Percentiles rank a stretch among this genome's conserved stretches.
Conservation (phyloP, 139 green algal genomes). For the Chlamydomonas schloesseri region DNA sequence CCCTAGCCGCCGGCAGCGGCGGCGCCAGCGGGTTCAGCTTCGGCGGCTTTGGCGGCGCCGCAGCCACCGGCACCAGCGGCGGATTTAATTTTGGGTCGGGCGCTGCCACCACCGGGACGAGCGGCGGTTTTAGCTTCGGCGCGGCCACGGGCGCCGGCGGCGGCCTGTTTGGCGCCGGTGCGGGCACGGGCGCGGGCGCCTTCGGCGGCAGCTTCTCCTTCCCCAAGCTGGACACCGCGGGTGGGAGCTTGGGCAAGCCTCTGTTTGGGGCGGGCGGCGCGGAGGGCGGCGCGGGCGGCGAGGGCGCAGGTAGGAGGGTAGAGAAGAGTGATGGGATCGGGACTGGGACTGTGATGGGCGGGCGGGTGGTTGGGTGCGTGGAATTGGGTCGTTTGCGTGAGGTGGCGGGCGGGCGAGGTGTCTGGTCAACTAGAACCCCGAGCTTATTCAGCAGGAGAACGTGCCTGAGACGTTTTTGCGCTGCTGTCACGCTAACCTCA, state of each 20-base stretch:
- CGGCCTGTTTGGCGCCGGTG: neutral
- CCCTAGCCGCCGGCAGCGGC: neutral
- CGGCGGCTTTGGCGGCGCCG: neutral
- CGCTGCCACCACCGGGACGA: neutral
- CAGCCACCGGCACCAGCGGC: neutral
- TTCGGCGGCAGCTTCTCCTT: constrained; percentile 25
- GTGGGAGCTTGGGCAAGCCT: neutral
- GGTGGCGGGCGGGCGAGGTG: too few species aligned
- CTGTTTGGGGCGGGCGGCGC: constrained; percentile 6
- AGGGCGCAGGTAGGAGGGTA: neutral
- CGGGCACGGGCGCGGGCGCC: neutral
- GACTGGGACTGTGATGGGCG: too few species aligned
- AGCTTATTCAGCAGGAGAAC: too few species aligned
- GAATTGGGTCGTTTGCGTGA: too few species aligned
- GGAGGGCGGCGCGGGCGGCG: neutral
- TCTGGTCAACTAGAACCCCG: too few species aligned
- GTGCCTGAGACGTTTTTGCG: too few species aligned
- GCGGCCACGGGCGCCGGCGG: neutral
- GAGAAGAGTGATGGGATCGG: too few species aligned
- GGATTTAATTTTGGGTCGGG: neutral
- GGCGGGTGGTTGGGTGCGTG: too few species aligned
- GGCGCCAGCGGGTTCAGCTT: neutral
- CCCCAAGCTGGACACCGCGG: constrained; percentile 14
- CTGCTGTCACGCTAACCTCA: too few species aligned
- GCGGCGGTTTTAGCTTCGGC: constrained; percentile 3